A percentile compares a stretch with the other conserved stretches of the same genome.
Conservation (phyloP, 2,329 filamentous ascomycete genomes). For the Fusarium hainanense region DNA sequence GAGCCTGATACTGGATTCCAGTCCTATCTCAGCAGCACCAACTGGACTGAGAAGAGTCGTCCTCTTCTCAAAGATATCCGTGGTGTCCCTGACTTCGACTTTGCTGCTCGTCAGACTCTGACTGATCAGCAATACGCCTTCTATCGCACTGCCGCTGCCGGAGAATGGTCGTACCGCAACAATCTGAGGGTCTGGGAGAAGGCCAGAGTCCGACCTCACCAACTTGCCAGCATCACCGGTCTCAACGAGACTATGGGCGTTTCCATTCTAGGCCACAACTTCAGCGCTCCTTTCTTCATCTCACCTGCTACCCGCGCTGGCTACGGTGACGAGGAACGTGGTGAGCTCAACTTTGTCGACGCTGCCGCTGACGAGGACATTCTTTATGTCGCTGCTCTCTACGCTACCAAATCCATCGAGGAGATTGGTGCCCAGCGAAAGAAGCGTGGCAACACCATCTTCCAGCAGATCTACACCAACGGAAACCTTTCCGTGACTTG, state of each 20-base stretch:
- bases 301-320: constrained; percentile 58
- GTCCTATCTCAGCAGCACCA: constrained; percentile 43
- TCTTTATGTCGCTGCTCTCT: constrained; percentile 56
- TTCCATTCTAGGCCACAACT: constrained; percentile 59
- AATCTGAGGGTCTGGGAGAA: constrained; percentile 62
- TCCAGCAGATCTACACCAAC: constrained; percentile 52
- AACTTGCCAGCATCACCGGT: constrained; percentile 48
- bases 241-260: constrained; percentile 53
- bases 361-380: constrained; percentile 58
- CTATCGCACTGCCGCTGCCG: constrained; percentile 61
- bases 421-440: constrained; percentile 45
- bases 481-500: constrained; percentile 50
- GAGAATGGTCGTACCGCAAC: constrained; percentile 63
- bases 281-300: constrained; percentile 62
- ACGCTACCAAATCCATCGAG: constrained; percentile 51
- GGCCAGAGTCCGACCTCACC: constrained; percentile 55
- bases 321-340: constrained; percentile 55
- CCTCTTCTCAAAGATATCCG: constrained; percentile 56
- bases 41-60: constrained; percentile 50
- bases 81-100: constrained; percentile 62
- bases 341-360: constrained; percentile 60
- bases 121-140: constrained; percentile 58
- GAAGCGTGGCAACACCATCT: constrained; percentile 46
- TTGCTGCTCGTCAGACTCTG: constrained; percentile 58
- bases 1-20: constrained; percentile 52